Conservation (phyloP, 768 basidiomycete genomes). For the Psilocybe cubensis region DNA sequence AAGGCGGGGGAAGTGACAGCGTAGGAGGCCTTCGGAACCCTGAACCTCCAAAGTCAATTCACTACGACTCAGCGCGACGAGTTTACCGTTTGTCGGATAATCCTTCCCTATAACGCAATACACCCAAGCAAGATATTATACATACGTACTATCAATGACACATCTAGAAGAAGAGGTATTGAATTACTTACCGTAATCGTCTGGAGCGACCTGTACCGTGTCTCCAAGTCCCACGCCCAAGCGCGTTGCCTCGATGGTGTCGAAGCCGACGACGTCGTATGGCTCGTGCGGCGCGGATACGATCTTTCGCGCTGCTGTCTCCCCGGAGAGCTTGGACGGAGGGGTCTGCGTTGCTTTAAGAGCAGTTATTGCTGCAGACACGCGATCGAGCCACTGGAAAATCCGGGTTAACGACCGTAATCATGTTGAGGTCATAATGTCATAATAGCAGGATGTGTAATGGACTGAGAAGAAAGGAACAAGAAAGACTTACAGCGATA, state of each 20-base stretch:
- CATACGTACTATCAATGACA: no score
- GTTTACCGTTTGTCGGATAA: constrained; percentile 48
- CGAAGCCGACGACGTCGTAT: constrained; percentile 46
- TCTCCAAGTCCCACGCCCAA: constrained; percentile 43
- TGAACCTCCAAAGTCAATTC: constrained; percentile 53
- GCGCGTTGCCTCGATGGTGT: constrained; percentile 43
- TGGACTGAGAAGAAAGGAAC: no score
- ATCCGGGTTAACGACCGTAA: neutral
- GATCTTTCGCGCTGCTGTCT: neutral
- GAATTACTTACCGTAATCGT: neutral
- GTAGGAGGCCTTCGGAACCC: constrained; percentile 38
- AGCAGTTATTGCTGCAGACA: constrained; percentile 27
- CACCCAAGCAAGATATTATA: no score
- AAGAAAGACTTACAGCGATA: neutral
- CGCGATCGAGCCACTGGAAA: constrained; percentile 49
- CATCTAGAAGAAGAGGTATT: no score
- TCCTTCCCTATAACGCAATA: no score
- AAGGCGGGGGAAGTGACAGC: constrained; percentile 57
- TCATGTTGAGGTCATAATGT: no score
- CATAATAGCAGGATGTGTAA: no score
- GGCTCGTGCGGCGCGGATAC: constrained; percentile 35
- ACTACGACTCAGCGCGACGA: constrained; percentile 50
- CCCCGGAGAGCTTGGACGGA: neutral
- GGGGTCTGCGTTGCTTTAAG: neutral
- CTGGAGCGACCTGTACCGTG: constrained; percentile 29